Conservation (phyloP, 2,329 filamentous ascomycete species). For the Fusarium siculi region DNA sequence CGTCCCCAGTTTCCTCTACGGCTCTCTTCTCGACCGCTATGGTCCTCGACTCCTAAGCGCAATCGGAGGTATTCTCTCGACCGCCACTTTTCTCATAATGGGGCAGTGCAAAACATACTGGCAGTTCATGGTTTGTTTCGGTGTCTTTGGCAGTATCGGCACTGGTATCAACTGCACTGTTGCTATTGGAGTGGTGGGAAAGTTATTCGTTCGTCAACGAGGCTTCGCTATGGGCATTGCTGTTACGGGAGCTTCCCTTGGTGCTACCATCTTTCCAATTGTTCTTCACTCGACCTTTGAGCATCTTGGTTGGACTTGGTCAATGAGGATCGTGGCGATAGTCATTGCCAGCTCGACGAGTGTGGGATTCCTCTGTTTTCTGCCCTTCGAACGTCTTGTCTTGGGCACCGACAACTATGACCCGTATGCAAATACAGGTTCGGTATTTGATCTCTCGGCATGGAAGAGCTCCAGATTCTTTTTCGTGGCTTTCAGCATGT, state of each 20-base stretch:
- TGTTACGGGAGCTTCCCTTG: slow-evolving; percentile 35
- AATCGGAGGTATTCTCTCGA: slow-evolving; percentile 48
- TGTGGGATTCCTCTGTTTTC: slow-evolving; percentile 48
- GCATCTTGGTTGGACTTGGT: slow-evolving; percentile 47
- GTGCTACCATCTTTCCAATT: slow-evolving; percentile 46
- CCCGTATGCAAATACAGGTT: fast-evolving
- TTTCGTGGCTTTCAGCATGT: slow-evolving; percentile 52
- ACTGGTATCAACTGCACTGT: slow-evolving; percentile 49
- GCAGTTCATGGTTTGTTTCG: slow-evolving; percentile 58
- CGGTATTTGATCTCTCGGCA: slow-evolving; percentile 49
- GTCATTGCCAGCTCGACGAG: slow-evolving; percentile 37
- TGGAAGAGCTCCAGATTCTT: slow-evolving; percentile 52
- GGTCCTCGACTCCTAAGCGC: slow-evolving; percentile 54
- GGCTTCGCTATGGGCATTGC: slow-evolving; percentile 28
- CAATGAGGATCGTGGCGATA: slow-evolving; percentile 45
- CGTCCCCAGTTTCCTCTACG: slow-evolving; percentile 56
- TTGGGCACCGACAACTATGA: neutral
- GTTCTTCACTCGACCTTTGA: slow-evolving; percentile 43
- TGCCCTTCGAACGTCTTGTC: slow-evolving; percentile 39
- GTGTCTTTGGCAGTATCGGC: slow-evolving; percentile 55
- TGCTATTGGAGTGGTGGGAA: slow-evolving; percentile 46
- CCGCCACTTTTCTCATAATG: slow-evolving; percentile 54
- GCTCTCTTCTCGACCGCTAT: slow-evolving; percentile 58
- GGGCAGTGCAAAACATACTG: slow-evolving; percentile 58
- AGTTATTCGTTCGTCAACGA: slow-evolving; percentile 29